Evolutionary conservation across 495 filamentous ascomycete genomes (phyloP), one percentile per base, ranked within the genome.

Genomic region (Halenospora varia): DNA sequence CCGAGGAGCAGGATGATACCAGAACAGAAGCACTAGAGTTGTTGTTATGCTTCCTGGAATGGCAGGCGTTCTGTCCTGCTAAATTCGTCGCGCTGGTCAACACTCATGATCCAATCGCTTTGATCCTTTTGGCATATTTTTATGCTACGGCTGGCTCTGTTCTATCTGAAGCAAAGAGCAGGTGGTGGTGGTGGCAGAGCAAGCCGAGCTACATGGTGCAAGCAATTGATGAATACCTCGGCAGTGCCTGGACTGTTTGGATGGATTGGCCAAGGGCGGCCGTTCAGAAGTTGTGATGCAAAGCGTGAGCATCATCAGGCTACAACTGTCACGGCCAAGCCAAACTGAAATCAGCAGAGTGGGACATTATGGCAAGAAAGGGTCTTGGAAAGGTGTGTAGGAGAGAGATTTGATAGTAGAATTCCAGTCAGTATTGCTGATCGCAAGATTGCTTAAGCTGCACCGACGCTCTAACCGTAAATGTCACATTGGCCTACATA

Each of bases 151-250:
- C 42, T 48, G 50, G 23, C 10, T 53, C 13, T 22, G 42, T 39
- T 8, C 25, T 47, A n/a, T 17, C 25, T 20, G 54, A 22, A 25
- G 56, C 49, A 3, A 22, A 47, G 17, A 41, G 49, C 10, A 22
- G 23, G 20, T 53, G 41, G 41, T 59, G 50, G 49, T 59, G 56
- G 56, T 53, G 49, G 56, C 41, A 47, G 18, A 25, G 54, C 8
- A 59, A 59, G 22, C 56, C 56, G 0, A 23, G 11, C 24, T 56
- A 48, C 42, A 56, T 56, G 41, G 42, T 56, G 13, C 19, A 40
- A 10, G 48, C 42, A 17, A 56, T 56, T 48, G 18, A 17, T 18
- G 24, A 35, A 17, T 56, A 17, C 24, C 22, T 56, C 2, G 17
- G 10, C 2, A 18, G 20, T 1, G 23, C 25, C 1, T 56, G 53